Percentiles rank a stretch among this genome's conserved stretches.
These are phyloP conservation scores for Prunus salicina DNA, from an alignment of 306 rosid genomes.

Conservation along the genomic window DNA sequence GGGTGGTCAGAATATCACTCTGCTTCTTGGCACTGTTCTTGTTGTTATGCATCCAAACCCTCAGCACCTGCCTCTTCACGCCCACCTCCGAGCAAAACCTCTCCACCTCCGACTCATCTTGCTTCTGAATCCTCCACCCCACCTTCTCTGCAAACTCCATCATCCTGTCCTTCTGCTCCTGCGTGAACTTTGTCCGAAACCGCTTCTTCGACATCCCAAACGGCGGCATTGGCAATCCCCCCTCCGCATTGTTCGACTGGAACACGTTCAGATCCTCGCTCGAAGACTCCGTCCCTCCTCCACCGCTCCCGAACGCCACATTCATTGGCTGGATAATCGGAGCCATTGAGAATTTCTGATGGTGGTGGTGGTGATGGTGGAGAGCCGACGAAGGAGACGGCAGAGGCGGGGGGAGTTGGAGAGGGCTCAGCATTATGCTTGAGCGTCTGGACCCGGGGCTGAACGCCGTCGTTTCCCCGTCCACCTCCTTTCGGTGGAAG, in stretches of 20 bases:
- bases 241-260: constrained; percentile 24
- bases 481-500: constrained; percentile 51
- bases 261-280: constrained; percentile 48
- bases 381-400: constrained; percentile 25
- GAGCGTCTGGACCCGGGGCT: constrained; percentile 33
- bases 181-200: constrained; percentile 45
- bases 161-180: constrained; percentile 48
- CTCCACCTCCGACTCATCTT: constrained; percentile 45
- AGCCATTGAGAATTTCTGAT: constrained; percentile 39
- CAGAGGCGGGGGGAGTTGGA: constrained; percentile 45
- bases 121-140: constrained; percentile 54
- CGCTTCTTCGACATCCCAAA: constrained; percentile 39
- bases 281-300: constrained; percentile 40
- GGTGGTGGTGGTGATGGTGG: constrained; percentile 19
- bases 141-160: constrained; percentile 49
- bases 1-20: neutral
- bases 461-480: constrained; percentile 38
- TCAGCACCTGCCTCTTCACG: constrained; percentile 44
- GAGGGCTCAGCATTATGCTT: constrained; percentile 34
- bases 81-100: constrained; percentile 48
- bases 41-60: constrained; percentile 63
- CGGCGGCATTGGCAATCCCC: constrained; percentile 2
- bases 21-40: constrained; percentile 33
- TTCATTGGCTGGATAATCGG: constrained; percentile 47
- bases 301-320: constrained; percentile 40